Evolutionary conservation across 129 eudicot genomes (phyloP).

Genomic region (Flaveria bidentis): DNA sequence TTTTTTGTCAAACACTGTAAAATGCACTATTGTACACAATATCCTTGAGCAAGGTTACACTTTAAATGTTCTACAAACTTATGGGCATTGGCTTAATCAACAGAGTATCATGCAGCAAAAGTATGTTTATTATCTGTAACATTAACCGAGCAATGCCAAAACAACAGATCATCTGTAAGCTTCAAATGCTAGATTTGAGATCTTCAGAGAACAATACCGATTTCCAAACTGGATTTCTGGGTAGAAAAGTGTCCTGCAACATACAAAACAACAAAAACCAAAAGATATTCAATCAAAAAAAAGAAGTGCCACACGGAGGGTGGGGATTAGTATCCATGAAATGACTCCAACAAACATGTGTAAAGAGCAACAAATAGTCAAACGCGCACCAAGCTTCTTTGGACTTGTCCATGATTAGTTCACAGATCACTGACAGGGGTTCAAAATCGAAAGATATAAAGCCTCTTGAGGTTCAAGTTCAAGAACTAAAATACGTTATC

Average conservation of each 20-base stretch:
- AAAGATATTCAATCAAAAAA: not conserved
- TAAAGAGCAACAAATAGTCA: not conserved
- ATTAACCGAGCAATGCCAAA: slow-evolving; percentile 15
- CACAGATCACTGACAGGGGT: not conserved
- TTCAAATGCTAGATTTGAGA: slow-evolving; percentile 67
- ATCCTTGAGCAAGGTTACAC: slow-evolving; percentile 1
- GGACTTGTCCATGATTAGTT: not conserved
- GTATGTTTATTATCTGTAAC: slow-evolving; percentile 2
- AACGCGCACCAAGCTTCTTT: not conserved
- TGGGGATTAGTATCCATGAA: not conserved
- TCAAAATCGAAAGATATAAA: not conserved
- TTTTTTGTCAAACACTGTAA: not conserved
- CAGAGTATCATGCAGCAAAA: not conserved
- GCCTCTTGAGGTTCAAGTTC: not conserved
- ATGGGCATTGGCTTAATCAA: slow-evolving; percentile 19
- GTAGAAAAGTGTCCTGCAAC: slow-evolving; percentile 82
- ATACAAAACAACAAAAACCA: slow-evolving; percentile 10
- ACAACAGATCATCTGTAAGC: slow-evolving; percentile 2
- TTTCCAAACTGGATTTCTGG: slow-evolving; percentile 75
- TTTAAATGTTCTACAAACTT: slow-evolving; percentile 18
- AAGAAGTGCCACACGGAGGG: not conserved
- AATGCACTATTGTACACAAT: not conserved
- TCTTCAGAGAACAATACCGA: slow-evolving; percentile 57
- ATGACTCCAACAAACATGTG: not conserved
- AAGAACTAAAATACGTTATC: not conserved